Conservation (phyloP, 2,329 filamentous ascomycete species). For the Dactylonectria macrodidyma region DNA sequence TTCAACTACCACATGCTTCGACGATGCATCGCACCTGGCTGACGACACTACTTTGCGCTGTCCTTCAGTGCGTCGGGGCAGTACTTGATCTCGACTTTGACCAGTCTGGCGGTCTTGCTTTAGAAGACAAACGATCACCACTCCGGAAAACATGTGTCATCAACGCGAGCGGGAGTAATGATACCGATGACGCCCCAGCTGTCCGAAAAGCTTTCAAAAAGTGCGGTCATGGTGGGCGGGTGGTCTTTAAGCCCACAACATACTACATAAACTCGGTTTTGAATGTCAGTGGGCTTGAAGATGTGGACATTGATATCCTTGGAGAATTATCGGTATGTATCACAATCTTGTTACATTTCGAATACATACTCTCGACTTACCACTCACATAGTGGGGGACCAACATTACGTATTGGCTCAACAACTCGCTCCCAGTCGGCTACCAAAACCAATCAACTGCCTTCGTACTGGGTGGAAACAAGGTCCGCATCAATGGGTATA, state of each 20-base stretch:
- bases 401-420: conserved; percentile 3
- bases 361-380: neutral
- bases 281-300: neutral
- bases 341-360: neutral
- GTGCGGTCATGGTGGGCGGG: neutral
- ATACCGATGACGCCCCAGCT: neutral
- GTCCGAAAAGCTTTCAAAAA: neutral
- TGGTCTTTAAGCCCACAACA: neutral
- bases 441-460: conserved; percentile 9
- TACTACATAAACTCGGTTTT: neutral
- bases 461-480: conserved; percentile 4
- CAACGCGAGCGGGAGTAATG: neutral
- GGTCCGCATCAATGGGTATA: conserved; percentile 8
- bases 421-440: conserved; percentile 2
- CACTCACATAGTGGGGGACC: neutral
- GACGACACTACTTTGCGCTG: neutral
- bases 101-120: neutral
- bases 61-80: neutral
- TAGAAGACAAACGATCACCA: neutral
- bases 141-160: neutral
- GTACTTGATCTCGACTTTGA: neutral
- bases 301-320: neutral
- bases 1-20: neutral
- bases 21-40: neutral
- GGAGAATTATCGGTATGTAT: neutral